phyloP scores from a whole-genome alignment of 1,284 basidiomycete genomes.

The Trichosporon sp. region DNA sequence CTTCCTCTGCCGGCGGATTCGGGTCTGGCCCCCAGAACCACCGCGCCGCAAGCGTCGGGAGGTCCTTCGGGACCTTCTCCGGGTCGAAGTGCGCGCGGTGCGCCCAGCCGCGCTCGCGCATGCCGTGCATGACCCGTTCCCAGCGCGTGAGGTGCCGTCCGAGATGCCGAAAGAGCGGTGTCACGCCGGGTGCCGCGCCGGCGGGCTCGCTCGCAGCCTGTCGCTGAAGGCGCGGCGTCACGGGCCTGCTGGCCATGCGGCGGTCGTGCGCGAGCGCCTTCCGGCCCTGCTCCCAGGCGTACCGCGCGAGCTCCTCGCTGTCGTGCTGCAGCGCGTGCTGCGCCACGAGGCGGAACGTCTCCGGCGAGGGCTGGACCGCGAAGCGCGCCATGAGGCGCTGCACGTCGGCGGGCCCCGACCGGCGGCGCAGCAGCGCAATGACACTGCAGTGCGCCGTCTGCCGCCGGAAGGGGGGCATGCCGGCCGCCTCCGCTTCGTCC shows the following conservation, averaged over 20 bases:
- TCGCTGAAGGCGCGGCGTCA: background rate
- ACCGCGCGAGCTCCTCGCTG: slow-evolving; percentile 6
- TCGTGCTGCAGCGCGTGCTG: slow-evolving; percentile 12
- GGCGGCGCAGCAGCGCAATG: slow-evolving; percentile 8
- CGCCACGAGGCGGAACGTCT: slow-evolving; percentile 14
- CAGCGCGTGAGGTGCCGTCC: slow-evolving; percentile 8
- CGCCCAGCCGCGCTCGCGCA: slow-evolving; percentile 11
- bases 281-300: background rate
- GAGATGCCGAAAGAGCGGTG: background rate
- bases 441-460: slow-evolving; percentile 24
- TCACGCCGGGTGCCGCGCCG: background rate
- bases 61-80: background rate
- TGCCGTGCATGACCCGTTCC: background rate
- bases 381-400: background rate
- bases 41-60: background rate
- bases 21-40: background rate
- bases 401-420: background rate
- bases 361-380: background rate
- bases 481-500: background rate
- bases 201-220: background rate
- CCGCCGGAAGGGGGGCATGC: background rate
- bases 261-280: slow-evolving; percentile 1
- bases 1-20: background rate
- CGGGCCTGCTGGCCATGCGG: background rate
- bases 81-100: background rate